Percentiles rank a stretch among this genome's conserved stretches.
These are phyloP conservation scores for Ceratonia siliqua DNA, from an alignment of 306 rosid genomes.

Conservation along the genomic window DNA sequence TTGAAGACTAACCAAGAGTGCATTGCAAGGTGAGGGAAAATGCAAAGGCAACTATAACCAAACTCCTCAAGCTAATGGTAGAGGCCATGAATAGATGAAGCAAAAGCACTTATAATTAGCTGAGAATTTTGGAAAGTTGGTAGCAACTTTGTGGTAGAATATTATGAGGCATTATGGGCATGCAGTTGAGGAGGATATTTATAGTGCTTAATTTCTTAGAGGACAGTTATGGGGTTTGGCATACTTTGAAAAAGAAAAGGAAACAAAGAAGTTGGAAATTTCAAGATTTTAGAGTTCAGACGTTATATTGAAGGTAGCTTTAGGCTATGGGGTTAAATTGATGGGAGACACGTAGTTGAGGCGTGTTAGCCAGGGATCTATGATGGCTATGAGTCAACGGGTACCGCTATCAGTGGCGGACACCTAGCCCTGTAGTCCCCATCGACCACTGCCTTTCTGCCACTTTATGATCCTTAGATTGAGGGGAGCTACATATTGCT, in stretches of 20 bases:
- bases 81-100: conserved; percentile 56
- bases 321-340: background rate
- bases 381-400: conserved; percentile 22
- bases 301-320: background rate
- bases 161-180: conserved; percentile 26
- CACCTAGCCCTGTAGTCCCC: background rate
- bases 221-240: background rate
- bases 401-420: conserved; percentile 51
- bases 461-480: background rate
- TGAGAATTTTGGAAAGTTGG: background rate
- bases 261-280: background rate
- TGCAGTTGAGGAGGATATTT: conserved; percentile 7
- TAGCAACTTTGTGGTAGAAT: background rate
- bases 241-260: no score
- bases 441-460: background rate
- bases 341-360: background rate
- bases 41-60: conserved; percentile 40
- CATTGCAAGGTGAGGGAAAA: conserved; percentile 48
- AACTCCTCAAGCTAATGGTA: conserved; percentile 33
- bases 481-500: background rate
- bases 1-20: conserved; percentile 54
- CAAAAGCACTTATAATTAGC: background rate
- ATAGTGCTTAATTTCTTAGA: conserved; percentile 29
- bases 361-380: background rate
- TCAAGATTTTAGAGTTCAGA: no score